Evolutionary conservation across 345 rosid species (phyloP).

Genomic region (Euphorbia peplus): DNA sequence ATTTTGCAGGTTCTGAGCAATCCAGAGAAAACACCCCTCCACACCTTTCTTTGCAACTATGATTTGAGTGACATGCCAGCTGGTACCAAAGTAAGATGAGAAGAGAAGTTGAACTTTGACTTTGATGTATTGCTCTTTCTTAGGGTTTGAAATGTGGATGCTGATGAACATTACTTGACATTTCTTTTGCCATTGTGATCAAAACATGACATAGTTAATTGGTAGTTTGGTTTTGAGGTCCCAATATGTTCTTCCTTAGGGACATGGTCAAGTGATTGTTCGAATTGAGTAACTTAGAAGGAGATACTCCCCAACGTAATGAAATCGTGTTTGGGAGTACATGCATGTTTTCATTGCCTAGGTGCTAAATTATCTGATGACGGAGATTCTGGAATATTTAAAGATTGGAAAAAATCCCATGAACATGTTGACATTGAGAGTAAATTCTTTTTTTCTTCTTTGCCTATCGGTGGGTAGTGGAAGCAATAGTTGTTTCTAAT

Average conservation of each 20-base stretch:
- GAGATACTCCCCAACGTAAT: neutral
- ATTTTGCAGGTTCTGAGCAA: constrained; percentile 86
- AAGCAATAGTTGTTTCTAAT: neutral
- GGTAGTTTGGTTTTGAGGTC: neutral
- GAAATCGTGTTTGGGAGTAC: neutral
- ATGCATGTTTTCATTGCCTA: neutral
- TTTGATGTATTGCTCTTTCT: neutral
- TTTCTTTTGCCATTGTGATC: neutral
- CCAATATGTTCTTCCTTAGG: neutral
- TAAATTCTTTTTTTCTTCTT: neutral
- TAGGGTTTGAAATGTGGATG: neutral
- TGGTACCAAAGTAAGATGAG: constrained; percentile 61
- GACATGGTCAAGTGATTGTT: neutral
- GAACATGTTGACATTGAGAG: neutral
- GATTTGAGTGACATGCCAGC: constrained; percentile 96
- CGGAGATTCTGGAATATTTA: neutral
- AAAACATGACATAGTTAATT: neutral
- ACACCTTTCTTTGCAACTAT: constrained; percentile 91
- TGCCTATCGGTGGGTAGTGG: neutral
- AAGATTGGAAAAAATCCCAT: neutral
- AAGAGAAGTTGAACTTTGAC: neutral
- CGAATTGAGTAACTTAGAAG: constrained; percentile 1
- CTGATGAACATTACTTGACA: neutral
- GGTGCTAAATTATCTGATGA: constrained; percentile 1
- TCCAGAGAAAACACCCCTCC: constrained; percentile 96